Evolutionary conservation across 163 green algal genomes (phyloP), one percentile per base, ranked within the genome.

Genomic region (Volvox carteri): DNA sequence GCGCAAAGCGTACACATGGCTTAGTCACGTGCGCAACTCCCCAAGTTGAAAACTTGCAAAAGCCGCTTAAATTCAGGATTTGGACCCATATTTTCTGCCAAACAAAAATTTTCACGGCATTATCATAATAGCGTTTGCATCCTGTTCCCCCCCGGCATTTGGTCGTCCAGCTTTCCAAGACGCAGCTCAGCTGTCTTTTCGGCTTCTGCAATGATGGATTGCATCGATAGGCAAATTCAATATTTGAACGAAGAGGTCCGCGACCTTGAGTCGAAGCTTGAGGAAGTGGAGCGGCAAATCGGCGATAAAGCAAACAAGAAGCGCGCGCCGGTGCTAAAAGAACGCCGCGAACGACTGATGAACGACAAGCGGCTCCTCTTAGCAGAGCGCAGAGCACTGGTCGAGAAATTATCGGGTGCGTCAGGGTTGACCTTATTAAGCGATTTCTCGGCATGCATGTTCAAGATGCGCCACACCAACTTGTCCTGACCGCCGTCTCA

Each of bases 201-300:
- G 2, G 54, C 54, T 65, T 19, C 54, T 30, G 25, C 54, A 19
- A 65, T 65, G 54, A 65, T 65, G 54, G 54, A 65, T 25, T 65
- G 54, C 54, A 65, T 65, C 8, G 54, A 65, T 11, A 65, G 28
- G 28, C 54, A 65, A 12, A 65, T 65, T 65, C 54, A 65, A 65
- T 65, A 65, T 23, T 11, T 65, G 54, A 65, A 65, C 54, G 28
- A 65, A 30, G 54, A 65, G 54, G 54, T 65, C 28, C 54, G 8
- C 28, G 54, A 65, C 3, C 54, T 65, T 65, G 54, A 65, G 54
- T 65, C 8, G 5, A 65, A 65, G 54, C 54, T 65, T 65, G 54
- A 65, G 54, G 54, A 65, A 65, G 54, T 65, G 28, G 54, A 65
- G 54, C 54, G 54, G 19, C 54, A 65, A 65, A 65, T 65, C 54